Evolutionary conservation across 75 land plant species (phyloP).

Genomic region (Chamaecyparis obtusa): DNA sequence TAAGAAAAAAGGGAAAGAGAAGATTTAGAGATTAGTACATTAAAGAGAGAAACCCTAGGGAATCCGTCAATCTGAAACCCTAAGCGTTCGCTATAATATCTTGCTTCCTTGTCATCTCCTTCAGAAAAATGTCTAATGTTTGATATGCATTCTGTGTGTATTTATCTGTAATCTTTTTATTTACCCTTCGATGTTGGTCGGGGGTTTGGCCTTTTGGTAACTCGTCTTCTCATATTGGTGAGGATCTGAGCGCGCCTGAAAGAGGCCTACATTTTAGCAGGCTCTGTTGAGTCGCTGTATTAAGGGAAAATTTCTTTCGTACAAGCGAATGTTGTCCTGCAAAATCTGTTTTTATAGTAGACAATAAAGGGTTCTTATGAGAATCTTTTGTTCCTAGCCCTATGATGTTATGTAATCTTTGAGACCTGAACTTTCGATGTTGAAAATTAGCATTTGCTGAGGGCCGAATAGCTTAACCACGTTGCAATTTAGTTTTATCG

Average conservation of each 20-base stretch:
- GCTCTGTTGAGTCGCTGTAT: constrained; percentile 8
- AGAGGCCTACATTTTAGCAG: constrained; percentile 4
- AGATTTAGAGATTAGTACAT: too few species aligned
- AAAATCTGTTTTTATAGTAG: neutral
- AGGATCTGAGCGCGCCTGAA: neutral
- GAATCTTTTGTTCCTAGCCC: neutral
- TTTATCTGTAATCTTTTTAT: neutral
- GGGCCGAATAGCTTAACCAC: neutral
- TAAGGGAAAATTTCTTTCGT: neutral
- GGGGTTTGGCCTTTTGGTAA: neutral
- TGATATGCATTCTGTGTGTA: neutral
- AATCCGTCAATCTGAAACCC: neutral
- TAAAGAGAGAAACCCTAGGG: neutral
- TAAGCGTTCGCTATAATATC: neutral
- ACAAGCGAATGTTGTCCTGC: constrained; percentile 3
- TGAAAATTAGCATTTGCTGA: constrained; percentile 1
- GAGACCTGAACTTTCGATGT: neutral
- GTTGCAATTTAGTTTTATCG: too few species aligned
- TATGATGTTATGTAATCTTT: neutral
- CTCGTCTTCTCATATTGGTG: neutral
- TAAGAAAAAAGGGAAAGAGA: too few species aligned
- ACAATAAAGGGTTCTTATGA: neutral
- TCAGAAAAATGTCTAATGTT: neutral
- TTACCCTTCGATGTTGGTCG: neutral
- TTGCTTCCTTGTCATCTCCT: neutral